phyloP scores from a whole-genome alignment of 2,329 filamentous ascomycete species.

The Chrysoporthe puriensis region DNA sequence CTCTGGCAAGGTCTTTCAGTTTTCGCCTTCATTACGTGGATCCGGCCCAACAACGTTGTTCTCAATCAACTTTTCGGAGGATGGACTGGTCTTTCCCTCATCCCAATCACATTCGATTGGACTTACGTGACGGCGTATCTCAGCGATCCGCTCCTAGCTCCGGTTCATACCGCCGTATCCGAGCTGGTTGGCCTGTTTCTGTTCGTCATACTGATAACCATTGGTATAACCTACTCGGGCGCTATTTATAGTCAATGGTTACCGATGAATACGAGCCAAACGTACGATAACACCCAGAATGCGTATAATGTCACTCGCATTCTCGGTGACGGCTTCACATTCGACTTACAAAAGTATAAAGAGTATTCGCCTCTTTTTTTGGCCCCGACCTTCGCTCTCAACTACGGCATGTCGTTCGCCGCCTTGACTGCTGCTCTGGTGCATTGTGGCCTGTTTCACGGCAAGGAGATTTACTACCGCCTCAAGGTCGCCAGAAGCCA shows the following conservation, averaged over 20 bases:
- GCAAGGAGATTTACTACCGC: constrained; percentile 48
- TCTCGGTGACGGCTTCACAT: constrained; percentile 50
- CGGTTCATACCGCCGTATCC: constrained; percentile 46
- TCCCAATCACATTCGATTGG: constrained; percentile 50
- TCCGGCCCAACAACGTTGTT: constrained; percentile 49
- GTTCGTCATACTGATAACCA: constrained; percentile 48
- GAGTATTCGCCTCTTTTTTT: constrained; percentile 60
- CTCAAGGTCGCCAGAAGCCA: constrained; percentile 50
- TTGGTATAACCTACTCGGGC: constrained; percentile 51
- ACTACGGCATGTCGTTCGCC: constrained; percentile 57
- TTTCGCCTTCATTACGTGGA: constrained; percentile 52
- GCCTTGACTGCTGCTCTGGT: constrained; percentile 50
- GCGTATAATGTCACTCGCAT: constrained; percentile 57
- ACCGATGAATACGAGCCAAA: constrained; percentile 57
- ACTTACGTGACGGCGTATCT: constrained; percentile 41
- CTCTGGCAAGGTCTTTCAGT: constrained; percentile 45
- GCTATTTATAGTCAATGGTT: constrained; percentile 55
- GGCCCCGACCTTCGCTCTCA: constrained; percentile 48
- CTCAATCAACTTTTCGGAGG: constrained; percentile 56
- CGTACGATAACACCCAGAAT: constrained; percentile 60
- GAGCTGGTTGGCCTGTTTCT: constrained; percentile 46
- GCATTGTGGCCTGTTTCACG: constrained; percentile 44
- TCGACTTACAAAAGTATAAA: constrained; percentile 56
- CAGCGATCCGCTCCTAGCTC: constrained; percentile 39
- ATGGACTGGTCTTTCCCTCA: constrained; percentile 44